Percentiles rank a stretch among this genome's conserved stretches.
These are phyloP conservation scores for Corchorus olitorius DNA, from an alignment of 345 rosid species.

Conservation along the genomic window DNA sequence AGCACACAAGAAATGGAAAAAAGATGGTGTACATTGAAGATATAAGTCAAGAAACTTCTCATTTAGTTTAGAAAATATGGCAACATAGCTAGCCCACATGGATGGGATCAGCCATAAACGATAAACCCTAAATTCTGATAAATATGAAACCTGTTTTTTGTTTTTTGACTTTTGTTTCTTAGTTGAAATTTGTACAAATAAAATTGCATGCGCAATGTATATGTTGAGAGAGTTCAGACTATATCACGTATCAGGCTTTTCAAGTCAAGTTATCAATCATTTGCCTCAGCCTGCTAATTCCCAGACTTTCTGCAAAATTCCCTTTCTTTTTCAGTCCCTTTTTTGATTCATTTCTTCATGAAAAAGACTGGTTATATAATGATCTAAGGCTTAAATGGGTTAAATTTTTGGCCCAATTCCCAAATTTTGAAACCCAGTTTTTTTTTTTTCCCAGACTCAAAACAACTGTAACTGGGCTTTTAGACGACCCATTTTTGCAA, in stretches of 20 bases:
- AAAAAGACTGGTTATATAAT: too few relatives aligned
- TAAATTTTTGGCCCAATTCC: too few relatives aligned
- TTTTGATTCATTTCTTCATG: too few relatives aligned
- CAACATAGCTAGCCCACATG: background rate
- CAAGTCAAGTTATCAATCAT: background rate
- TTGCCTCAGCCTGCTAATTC: too few relatives aligned
- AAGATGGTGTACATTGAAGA: background rate
- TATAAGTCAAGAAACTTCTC: background rate
- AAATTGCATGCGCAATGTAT: constrained; percentile 4
- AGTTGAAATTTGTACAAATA: background rate
- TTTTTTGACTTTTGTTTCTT: background rate
- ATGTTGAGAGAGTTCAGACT: background rate
- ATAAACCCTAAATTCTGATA: background rate
- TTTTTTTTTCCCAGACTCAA: too few relatives aligned
- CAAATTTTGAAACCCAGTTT: too few relatives aligned
- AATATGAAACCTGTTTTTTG: background rate
- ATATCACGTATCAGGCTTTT: background rate
- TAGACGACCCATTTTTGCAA: too few relatives aligned
- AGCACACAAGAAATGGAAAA: background rate
- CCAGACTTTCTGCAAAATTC: too few relatives aligned
- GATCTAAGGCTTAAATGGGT: too few relatives aligned
- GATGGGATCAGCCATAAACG: background rate
- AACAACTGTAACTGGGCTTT: too few relatives aligned
- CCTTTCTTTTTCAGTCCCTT: too few relatives aligned
- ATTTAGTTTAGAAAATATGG: background rate